Evolutionary conservation across 1,284 basidiomycete species (phyloP), one percentile per base, ranked within the genome.

Genomic region (Tylopilus sp.): DNA sequence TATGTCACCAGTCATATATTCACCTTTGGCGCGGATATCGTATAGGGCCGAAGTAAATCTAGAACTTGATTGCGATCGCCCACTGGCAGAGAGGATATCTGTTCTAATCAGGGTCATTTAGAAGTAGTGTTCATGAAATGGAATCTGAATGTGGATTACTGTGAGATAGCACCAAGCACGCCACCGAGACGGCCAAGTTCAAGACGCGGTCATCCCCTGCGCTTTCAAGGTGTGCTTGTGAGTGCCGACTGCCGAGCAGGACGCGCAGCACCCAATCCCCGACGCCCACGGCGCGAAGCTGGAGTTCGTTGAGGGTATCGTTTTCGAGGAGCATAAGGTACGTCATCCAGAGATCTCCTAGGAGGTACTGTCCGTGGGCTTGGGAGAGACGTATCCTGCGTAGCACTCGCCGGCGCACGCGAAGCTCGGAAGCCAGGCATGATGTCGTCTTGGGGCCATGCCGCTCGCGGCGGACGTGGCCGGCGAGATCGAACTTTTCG

Each of bases 281-380:
- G 51, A 76, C 70, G 23, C 69, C 65, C 31, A 64, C 70, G 18
- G 59, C 55, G 16, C 58, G 59, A 2, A 79, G 68, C 29, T 79
- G 74, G 11, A 53, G 58, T 47, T 70, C 69, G 57, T 78, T 79
- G 39, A 70, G 60, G 6, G 65, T 67, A 35, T 72, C 69, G 52
- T 69, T 74, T 56, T 82, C 80, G 25, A 78, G 56, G 25, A 77
- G 60, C 74, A 81, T 77, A 48, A 77, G 70, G 46, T 79, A 66
- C 2, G 72, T 70, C 15, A 73, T 73, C 71, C 74, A 76, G n/a
- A 81, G 54, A 57, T 81, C 78, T n/a, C 63, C 64, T 0, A 59
- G 54, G 38, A 77, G 53, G 25, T 58, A 49, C 23, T 44, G 51
- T 5, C 41, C 33, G 3, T 66, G 61, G 41, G 74, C 49, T 51